Conservation (phyloP, 2,329 filamentous ascomycete genomes). For the Alternaria sp. region DNA sequence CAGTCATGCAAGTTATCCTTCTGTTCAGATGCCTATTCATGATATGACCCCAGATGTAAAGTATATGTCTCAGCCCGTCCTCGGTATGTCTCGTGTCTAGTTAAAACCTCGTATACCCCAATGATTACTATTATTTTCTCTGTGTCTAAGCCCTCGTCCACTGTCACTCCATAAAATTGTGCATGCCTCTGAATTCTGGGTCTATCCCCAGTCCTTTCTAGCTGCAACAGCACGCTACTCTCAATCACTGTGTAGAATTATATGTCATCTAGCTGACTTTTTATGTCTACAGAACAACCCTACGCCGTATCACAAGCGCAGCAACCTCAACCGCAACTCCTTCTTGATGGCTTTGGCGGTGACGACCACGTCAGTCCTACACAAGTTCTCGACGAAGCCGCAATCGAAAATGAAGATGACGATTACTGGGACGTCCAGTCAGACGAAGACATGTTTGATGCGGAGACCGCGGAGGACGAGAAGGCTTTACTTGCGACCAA, state of each 20-base stretch:
- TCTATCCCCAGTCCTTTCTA: not conserved
- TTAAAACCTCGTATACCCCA: constrained; percentile 45
- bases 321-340: constrained; percentile 27
- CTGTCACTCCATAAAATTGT: constrained; percentile 14
- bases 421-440: constrained; percentile 61
- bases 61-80: constrained; percentile 50
- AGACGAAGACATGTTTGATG: constrained; percentile 56
- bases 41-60: constrained; percentile 48
- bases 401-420: constrained; percentile 58
- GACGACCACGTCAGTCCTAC: constrained; percentile 51
- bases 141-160: constrained; percentile 17
- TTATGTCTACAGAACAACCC: constrained; percentile 36
- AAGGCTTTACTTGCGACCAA: constrained; percentile 35
- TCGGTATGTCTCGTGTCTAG: constrained; percentile 54
- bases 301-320: constrained; percentile 23
- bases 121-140: constrained; percentile 43
- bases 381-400: constrained; percentile 48
- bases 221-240: not conserved
- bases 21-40: constrained; percentile 49
- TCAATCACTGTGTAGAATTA: not conserved
- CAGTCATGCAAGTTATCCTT: constrained; percentile 40
- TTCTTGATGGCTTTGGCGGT: constrained; percentile 49
- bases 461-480: constrained; percentile 30
- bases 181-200: constrained; percentile 18
- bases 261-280: constrained; percentile 31